Conservation (phyloP, 208 protist genomes). For the Leishmania arabica region DNA sequence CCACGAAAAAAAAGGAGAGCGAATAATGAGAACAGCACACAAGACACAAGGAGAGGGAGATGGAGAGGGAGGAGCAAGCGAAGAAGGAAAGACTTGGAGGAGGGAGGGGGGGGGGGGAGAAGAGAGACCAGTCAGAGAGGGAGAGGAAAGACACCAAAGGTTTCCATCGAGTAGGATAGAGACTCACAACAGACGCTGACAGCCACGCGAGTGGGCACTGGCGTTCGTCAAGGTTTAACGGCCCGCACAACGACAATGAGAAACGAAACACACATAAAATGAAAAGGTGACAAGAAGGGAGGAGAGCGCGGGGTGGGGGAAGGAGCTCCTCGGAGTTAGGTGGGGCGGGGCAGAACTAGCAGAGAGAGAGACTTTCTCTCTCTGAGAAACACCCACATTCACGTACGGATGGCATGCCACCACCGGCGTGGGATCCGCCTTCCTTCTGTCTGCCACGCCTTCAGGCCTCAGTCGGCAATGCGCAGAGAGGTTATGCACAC, state of each 20-base stretch:
- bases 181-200: neutral
- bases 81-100: neutral
- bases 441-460: neutral
- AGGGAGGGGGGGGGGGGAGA: neutral
- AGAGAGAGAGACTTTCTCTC: slow-evolving; percentile 2
- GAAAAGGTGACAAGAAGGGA: neutral
- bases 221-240: neutral
- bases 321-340: neutral
- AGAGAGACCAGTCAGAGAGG: neutral
- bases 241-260: neutral
- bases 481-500: slow-evolving; percentile 17
- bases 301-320: neutral
- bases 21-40: neutral
- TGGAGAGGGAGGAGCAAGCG: neutral
- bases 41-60: neutral
- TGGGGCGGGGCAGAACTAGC: neutral
- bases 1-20: too few relatives aligned
- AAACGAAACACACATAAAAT: neutral
- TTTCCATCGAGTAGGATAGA: neutral
- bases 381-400: neutral
- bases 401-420: too few relatives aligned
- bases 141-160: neutral
- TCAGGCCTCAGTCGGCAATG: slow-evolving; percentile 1
- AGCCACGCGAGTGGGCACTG: neutral
- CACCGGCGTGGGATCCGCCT: neutral